Evolutionary conservation across 2,329 filamentous ascomycete species (phyloP).

Genomic region (Ophiobolus disseminans): DNA sequence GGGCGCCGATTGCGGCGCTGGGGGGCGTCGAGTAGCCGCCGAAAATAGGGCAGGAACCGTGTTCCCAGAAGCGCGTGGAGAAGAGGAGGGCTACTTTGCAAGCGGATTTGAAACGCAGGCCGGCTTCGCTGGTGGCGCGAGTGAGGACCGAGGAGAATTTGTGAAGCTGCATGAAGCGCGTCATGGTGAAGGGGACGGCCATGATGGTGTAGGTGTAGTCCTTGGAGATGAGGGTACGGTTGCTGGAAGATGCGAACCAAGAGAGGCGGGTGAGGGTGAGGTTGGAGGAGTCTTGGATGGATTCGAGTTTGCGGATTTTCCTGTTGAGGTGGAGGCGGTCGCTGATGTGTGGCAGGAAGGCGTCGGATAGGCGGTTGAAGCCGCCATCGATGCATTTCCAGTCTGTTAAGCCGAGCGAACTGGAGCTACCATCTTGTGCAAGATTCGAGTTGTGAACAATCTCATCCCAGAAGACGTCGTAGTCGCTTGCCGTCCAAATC

Average conservation of each 20-base stretch:
- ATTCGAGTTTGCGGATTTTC: background rate
- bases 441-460: conserved; percentile 5
- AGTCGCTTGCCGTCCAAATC: conserved; percentile 5
- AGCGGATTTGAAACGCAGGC: background rate
- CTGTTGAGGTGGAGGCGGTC: background rate
- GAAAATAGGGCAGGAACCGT: background rate
- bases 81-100: background rate
- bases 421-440: background rate
- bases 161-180: conserved; percentile 4
- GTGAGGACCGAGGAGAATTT: conserved; percentile 6
- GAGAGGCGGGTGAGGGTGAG: background rate
- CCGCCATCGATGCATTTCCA: background rate
- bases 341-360: background rate
- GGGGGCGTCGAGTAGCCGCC: background rate
- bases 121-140: conserved; percentile 3
- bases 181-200: conserved; percentile 6
- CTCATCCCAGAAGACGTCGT: conserved; percentile 10
- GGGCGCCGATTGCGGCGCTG: background rate
- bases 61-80: background rate
- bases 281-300: background rate
- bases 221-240: conserved; percentile 1
- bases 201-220: conserved; percentile 5
- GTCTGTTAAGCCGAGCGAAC: background rate
- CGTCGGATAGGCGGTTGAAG: background rate
- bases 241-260: background rate